phyloP scores from a whole-genome alignment of 371 early-diverging fungal genomes.

The Apophysomyces ossiformis region DNA sequence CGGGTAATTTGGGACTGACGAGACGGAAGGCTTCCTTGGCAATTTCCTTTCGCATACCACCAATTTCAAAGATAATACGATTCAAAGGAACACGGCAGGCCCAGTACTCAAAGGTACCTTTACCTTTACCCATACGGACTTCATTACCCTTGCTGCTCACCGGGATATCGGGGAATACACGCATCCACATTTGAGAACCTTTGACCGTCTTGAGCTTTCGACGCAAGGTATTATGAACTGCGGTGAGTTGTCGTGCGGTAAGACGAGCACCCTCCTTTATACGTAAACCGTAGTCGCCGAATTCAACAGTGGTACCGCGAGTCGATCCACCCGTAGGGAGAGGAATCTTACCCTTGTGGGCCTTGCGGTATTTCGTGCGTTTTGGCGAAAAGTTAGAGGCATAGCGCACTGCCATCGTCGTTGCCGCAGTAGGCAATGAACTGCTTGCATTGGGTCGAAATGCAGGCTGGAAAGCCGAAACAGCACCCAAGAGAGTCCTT shows the following conservation, averaged over 20 bases:
- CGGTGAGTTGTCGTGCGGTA: conserved; percentile 83
- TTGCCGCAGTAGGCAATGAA: background rate
- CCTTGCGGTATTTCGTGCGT: conserved; percentile 82
- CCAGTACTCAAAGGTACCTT: conserved; percentile 94
- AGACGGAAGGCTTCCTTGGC: conserved; percentile 82
- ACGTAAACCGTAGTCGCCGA: conserved; percentile 91
- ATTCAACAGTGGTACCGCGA: conserved; percentile 84
- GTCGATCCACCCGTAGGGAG: conserved; percentile 83
- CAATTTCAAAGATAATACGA: conserved; percentile 88
- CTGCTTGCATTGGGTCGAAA: background rate
- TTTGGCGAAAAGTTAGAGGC: conserved; percentile 78
- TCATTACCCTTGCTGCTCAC: conserved; percentile 92
- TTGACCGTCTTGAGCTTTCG: conserved; percentile 88
- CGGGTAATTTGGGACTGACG: conserved; percentile 74
- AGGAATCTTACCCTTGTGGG: conserved; percentile 89
- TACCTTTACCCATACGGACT: conserved; percentile 97
- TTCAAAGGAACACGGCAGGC: conserved; percentile 90
- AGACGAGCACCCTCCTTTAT: conserved; percentile 84
- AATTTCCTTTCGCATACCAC: conserved; percentile 75
- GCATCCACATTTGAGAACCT: conserved; percentile 85
- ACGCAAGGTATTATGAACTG: conserved; percentile 74
- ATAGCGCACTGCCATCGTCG: conserved; percentile 36
- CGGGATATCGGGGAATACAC: conserved; percentile 93
- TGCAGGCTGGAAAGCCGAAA: conserved; percentile 2
- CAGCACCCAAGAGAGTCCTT: background rate